phyloP scores from a whole-genome alignment of 768 basidiomycete species.

The Clitopilus hobsonii region DNA sequence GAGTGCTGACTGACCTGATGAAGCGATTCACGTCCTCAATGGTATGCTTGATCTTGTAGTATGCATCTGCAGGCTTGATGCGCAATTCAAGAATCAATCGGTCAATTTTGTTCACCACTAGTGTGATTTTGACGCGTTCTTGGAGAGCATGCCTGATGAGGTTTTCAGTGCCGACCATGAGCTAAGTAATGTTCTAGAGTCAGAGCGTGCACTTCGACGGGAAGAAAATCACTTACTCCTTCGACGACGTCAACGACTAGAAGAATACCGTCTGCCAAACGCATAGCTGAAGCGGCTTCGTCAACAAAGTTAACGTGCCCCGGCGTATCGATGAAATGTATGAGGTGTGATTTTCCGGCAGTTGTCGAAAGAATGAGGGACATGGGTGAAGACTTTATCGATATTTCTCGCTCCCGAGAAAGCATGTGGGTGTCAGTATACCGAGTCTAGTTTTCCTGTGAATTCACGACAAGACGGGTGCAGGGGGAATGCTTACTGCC shows the following conservation, averaged over 20 bases:
- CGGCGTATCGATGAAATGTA: constrained; percentile 95
- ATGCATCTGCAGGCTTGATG: constrained; percentile 93
- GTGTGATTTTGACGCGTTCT: constrained; percentile 84
- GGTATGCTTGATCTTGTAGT: constrained; percentile 98
- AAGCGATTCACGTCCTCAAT: constrained; percentile 98
- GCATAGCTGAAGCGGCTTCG: constrained; percentile 85
- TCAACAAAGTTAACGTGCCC: constrained; percentile 99
- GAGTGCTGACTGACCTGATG: constrained; percentile 61
- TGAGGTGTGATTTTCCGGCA: constrained; percentile 85
- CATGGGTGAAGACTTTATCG: constrained; percentile 96
- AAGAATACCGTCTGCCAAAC: constrained; percentile 86
- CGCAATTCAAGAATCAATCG: constrained; percentile 94
- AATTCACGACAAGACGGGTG: neutral
- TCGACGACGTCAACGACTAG: constrained; percentile 98
- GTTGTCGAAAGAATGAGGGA: constrained; percentile 84
- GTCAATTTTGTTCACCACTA: constrained; percentile 98
- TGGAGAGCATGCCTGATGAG: constrained; percentile 86
- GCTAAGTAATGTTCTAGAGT: constrained; percentile 35
- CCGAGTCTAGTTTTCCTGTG: constrained; percentile 53
- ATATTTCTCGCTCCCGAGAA: constrained; percentile 84
- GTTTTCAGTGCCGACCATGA: constrained; percentile 91
- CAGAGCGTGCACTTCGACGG: neutral
- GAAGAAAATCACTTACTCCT: constrained; percentile 59
- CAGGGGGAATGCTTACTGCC: constrained; percentile 50
- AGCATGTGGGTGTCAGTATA: constrained; percentile 96